Percentiles rank a stretch among this genome's conserved stretches.
phyloP scores from a whole-genome alignment of 805 yeast species.

The Suhomyces faveliae region DNA sequence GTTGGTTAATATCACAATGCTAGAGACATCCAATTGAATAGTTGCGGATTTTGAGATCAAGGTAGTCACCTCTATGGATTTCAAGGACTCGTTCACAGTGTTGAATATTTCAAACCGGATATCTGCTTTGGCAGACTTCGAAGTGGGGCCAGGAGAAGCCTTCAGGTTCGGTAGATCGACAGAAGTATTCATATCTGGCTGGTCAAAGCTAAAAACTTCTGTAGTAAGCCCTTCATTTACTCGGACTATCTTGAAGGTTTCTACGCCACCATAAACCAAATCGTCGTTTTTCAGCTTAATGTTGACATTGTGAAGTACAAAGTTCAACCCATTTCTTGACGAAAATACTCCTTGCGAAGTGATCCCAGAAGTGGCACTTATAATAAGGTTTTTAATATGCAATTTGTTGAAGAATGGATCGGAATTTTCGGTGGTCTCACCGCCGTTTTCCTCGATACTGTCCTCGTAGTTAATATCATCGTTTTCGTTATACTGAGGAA shows the following conservation, averaged over 20 bases:
- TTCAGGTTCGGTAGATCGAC: not conserved
- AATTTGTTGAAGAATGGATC: conserved; percentile 37
- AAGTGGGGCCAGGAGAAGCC: not conserved
- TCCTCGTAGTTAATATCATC: conserved; percentile 12
- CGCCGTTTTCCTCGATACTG: conserved; percentile 11
- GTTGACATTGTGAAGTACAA: conserved; percentile 25
- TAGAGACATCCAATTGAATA: conserved; percentile 18
- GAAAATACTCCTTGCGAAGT: conserved; percentile 40
- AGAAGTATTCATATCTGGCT: not conserved
- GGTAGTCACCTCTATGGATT: conserved; percentile 33
- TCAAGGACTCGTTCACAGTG: conserved; percentile 8
- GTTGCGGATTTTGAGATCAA: conserved; percentile 44
- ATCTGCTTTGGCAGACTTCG: conserved; percentile 39
- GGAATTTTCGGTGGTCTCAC: conserved; percentile 9
- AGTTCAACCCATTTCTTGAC: conserved; percentile 27
- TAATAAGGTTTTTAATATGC: conserved; percentile 31
- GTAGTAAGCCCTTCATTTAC: conserved; percentile 1
- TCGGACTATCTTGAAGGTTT: conserved; percentile 27
- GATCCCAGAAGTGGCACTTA: conserved; percentile 51
- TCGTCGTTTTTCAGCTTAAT: conserved; percentile 44
- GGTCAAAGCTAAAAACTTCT: conserved; percentile 7
- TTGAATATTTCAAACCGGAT: conserved; percentile 50
- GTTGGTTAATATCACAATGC: conserved; percentile 26
- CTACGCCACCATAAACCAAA: conserved; percentile 50
- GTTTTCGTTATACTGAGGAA: conserved; percentile 25